Base-by-base conservation (phyloP, 2,329 filamentous ascomycete species). In the Fusarium robinianum region DNA sequence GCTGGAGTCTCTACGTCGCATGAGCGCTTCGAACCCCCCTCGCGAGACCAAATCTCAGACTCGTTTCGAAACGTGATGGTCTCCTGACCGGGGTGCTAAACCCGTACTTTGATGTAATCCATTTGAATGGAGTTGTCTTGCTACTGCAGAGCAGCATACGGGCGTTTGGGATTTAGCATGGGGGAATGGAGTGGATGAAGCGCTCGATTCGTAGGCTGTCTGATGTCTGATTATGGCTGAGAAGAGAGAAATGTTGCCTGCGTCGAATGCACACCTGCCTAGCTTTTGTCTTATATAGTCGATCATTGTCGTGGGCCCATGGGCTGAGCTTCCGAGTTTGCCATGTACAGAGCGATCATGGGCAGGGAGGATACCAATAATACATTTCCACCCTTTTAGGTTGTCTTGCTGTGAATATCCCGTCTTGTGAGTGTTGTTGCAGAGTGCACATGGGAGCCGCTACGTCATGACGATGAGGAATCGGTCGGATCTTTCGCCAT, bases 41-140 rank as follows among this genome's bases (percentile, higher is more conserved):
- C 74, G 6, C 69, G 67, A 39, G 65, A 69, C 14, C 76, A 82
- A 34, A 81, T 81, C 42, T 74, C 75, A 11, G 75, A 81, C 44
- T 68, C 73, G 18, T 82, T 83, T 62, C 71, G 74, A 49, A 80
- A 76, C 58, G 69, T 82, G 36, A 76, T 82, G 75, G 79, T 82
- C 26, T 63, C 58, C 33, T 70, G 53, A 61, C 39, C 15, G 16
- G 36, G 42, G 45, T 26, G 30, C 41, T 12, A 30, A 47, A 45
- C 14, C 27, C 42, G 46, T 55, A 38, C 45, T 50, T 57, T 48
- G 56, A 49, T 53, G 47, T 57, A 57, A 52, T 59, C 55, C 49
- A 51, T 38, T 46, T 41, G 45, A 47, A 57, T 40, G 55, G 51
- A 59, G 46, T 62, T 61, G 56, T 51, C 48, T 55, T 58, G 49